Base-by-base conservation (phyloP, 225 moss, liverwort and hornwort species). In the Anthoceros angustus region DNA sequence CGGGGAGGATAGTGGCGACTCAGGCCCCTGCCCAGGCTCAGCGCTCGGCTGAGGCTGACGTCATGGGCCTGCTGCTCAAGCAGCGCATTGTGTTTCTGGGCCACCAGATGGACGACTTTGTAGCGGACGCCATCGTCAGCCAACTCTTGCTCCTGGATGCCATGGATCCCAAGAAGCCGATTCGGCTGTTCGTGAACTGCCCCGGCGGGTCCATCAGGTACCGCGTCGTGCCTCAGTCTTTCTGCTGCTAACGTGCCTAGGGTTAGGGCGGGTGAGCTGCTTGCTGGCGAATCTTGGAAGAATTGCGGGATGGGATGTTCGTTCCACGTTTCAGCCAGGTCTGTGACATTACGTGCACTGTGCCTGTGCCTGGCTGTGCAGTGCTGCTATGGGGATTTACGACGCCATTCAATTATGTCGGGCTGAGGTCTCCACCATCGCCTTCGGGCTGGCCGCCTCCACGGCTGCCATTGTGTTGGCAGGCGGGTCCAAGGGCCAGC, bases 101-200 rank as follows among this genome's bases (percentile, higher is more conserved):
- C 8, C 77, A 87, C 63, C 95, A 98, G 79, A 88, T 98, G 91
- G 95, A 98, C 48, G 95, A 98, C 63, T 91, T 98, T 25, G 95
- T 98, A 24, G 95, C 95, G 11, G 95, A 98, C 26, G 79, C 95
- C 4, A 82, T 91, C 41, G 71, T 98, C 68, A 98, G 95, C 79
- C 95, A 98, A 70, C 76, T 98, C 72, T 91, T 98, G 9, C 85
- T 98, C 12, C 69, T 98, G 67, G 95, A 98, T 71, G 91, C 95
- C 2, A 86, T 91, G 1, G 95, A 98, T 62, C 64, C 88, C 1
- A 91, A 86, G 32, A 88, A 91, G 64, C 87, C 91, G 11, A 98
- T 98, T 55, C 91, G 95, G 0, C 87, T 98, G 25, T 98, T 98
- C 68, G 76, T 98, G 15, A 98, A 98, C 74, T 87, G 95, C 41